phyloP scores from a whole-genome alignment of 441 rosid genomes.

The Gossypium gossypioides region DNA sequence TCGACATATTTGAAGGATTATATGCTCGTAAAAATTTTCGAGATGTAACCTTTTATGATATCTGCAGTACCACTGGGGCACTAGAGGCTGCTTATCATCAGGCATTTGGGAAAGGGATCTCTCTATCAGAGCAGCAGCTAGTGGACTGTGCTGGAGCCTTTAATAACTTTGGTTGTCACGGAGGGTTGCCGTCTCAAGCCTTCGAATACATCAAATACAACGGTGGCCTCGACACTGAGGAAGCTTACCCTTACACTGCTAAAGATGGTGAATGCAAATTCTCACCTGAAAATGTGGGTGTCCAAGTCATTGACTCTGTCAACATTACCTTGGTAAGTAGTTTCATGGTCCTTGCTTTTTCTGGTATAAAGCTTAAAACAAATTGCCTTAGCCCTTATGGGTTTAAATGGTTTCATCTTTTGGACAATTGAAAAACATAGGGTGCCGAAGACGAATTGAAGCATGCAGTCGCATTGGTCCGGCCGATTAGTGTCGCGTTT shows the following conservation, averaged over 20 bases:
- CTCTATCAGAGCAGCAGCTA: constrained; percentile 90
- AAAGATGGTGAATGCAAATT: constrained; percentile 58
- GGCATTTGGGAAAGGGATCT: constrained; percentile 67
- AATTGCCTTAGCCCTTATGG: not conserved
- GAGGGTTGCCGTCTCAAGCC: constrained; percentile 97
- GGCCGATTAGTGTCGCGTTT: constrained; percentile 88
- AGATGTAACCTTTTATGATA: not conserved
- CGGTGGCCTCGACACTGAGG: constrained; percentile 90
- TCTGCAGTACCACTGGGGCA: constrained; percentile 79
- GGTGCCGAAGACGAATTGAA: constrained; percentile 81
- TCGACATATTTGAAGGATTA: not conserved
- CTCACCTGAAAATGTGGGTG: constrained; percentile 63
- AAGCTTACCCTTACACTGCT: constrained; percentile 71
- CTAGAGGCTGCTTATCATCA: constrained; percentile 97
- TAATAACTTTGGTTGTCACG: constrained; percentile 73
- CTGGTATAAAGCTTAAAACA: not conserved
- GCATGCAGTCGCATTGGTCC: constrained; percentile 69
- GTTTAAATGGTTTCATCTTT: not conserved
- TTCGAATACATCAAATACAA: constrained; percentile 80
- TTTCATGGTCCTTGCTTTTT: not conserved
- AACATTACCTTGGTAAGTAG: constrained; percentile 69
- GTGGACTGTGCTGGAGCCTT: constrained; percentile 91
- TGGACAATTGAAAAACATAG: constrained; percentile 25
- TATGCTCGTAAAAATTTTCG: no score
- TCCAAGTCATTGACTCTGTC: constrained; percentile 52